Conservation (phyloP, 1,284 basidiomycete species). For the Ganoderma resinaceum region DNA sequence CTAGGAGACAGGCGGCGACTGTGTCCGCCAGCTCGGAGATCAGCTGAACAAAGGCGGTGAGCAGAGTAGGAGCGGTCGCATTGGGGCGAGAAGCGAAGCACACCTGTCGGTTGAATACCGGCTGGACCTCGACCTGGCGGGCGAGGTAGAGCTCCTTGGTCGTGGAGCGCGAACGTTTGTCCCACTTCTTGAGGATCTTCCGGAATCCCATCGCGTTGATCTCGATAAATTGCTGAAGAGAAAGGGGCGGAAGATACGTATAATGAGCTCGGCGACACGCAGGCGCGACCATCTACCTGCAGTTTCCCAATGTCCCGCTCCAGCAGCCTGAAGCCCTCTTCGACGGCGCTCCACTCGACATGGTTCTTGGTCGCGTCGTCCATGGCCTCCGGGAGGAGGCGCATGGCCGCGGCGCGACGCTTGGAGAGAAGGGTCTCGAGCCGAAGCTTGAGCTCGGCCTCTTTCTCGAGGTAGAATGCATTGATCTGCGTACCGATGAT, state of each 20-base stretch:
- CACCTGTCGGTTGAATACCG: constrained; percentile 96
- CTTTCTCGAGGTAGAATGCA: constrained; percentile 98
- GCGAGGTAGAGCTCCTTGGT: constrained; percentile 97
- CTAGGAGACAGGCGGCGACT: constrained; percentile 91
- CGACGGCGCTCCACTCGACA: constrained; percentile 92
- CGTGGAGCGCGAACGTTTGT: constrained; percentile 93
- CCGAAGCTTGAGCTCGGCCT: constrained; percentile 92
- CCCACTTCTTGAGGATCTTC: constrained; percentile 99
- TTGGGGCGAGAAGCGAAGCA: constrained; percentile 33
- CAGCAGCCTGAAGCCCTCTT: constrained; percentile 95
- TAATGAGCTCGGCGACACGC: constrained; percentile 22
- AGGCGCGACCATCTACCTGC: constrained; percentile 63
- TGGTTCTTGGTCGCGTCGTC: constrained; percentile 67
- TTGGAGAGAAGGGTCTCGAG: constrained; percentile 95
- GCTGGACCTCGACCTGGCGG: constrained; percentile 98
- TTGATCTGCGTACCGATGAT: constrained; percentile 82
- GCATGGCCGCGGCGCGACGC: constrained; percentile 82
- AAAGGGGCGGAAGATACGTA: constrained; percentile 33
- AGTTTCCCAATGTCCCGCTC: constrained; percentile 97
- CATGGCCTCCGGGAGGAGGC: constrained; percentile 68
- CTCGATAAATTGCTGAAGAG: constrained; percentile 90
- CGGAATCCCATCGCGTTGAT: constrained; percentile 98
- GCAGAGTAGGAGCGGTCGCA: not conserved
- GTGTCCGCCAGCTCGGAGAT: constrained; percentile 96
- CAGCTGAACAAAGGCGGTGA: constrained; percentile 56